Base-by-base conservation (phyloP, 768 basidiomycete species). In the Lactarius psammicola region DNA sequence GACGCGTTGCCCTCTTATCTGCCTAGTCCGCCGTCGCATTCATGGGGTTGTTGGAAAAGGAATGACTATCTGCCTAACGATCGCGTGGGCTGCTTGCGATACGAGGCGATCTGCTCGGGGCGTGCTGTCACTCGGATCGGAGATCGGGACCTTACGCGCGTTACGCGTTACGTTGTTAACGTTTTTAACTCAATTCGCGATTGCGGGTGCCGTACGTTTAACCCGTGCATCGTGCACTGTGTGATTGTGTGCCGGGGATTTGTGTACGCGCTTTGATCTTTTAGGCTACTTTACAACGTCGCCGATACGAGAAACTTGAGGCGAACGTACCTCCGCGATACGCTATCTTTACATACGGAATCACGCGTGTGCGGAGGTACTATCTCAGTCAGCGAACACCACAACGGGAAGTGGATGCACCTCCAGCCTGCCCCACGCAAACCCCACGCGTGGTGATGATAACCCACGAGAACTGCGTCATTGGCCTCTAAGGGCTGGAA, bases 401-500 rank as follows among this genome's bases (percentile, higher is more conserved):
- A 55, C 51, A 44, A 55, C 23, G 33, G 40, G 61, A 55, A 30
- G 26, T 59, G 28, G 61, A 23, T 62, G 44, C 40, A 20, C 30
- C 61, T 28, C 13, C 30, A 34, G 10, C 33, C 49, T 30, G 65
- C 56, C 26, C 66, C 65, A 67, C 61, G 66, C 62, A 58, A 63
- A 55, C 33, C 49, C 66, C 66, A 67, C 62, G 66, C 46, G 66
- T 67, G 30, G 34, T 59, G 49, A 63, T 46, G 40, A 59, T 63
- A 36, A 42, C 66, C 40, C 51, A 67, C 57, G 63, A 40, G 57
- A 57, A n/a, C 57, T 4, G 66, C 57, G 66, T 56, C 66, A 63
- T 63, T 23, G n/a, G 26, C 38, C 51, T 30, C 28, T 9, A 38
- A 40, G 30, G 59, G 13, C 44, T 51, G 46, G 49, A 42, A 55